Percentiles rank a stretch among this genome's conserved stretches.
These are phyloP conservation scores for Marchantia paleacea DNA, from an alignment of 225 moss, liverwort and hornwort genomes.

Conservation along the genomic window DNA sequence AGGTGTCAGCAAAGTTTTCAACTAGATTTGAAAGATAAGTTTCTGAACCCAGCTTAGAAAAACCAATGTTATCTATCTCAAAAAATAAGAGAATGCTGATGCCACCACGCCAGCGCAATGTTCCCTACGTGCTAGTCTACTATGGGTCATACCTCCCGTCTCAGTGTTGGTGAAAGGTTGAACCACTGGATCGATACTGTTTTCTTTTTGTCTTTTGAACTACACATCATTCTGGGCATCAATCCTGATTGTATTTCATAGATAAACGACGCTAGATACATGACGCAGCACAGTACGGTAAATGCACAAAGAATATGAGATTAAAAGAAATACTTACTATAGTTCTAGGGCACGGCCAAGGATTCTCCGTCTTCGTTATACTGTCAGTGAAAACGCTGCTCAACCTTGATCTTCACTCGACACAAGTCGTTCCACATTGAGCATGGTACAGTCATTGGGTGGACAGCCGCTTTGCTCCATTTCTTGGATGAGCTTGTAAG, in stretches of 20 bases:
- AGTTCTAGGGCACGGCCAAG: background rate
- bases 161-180: too few relatives aligned
- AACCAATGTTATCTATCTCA: background rate
- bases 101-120: background rate
- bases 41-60: background rate
- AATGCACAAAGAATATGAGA: background rate
- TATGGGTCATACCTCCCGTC: background rate
- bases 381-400: background rate
- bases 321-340: background rate
- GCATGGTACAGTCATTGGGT: slow-evolving; percentile 22
- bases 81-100: background rate
- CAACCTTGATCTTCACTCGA: slow-evolving; percentile 10
- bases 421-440: slow-evolving; percentile 4
- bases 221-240: background rate
- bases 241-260: too few relatives aligned
- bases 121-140: background rate
- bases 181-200: background rate
- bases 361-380: background rate
- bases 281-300: background rate
- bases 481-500: slow-evolving; percentile 16
- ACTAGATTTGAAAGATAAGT: background rate
- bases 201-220: background rate
- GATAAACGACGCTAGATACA: background rate
- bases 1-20: background rate
- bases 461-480: slow-evolving; percentile 31